A percentile compares a stretch with the other conserved stretches of the same genome.
Evolutionary conservation across 306 rosid species (phyloP).

Genomic region (Lagenaria siceraria): DNA sequence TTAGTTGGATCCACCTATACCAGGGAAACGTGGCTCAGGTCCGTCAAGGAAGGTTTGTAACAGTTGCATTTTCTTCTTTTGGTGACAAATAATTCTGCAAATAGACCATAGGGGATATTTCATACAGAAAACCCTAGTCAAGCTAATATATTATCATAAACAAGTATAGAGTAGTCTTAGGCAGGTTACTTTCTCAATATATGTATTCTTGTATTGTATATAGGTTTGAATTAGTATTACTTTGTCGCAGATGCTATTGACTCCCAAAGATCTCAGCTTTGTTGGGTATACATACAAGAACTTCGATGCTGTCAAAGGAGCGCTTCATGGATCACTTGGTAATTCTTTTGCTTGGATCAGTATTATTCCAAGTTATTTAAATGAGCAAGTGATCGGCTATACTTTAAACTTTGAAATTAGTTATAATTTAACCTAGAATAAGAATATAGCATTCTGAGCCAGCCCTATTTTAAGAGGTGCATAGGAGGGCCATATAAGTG

Average conservation of each 20-base stretch:
- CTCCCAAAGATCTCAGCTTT: slow-evolving; percentile 83
- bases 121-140: background rate
- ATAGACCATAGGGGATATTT: background rate
- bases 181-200: background rate
- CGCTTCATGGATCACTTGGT: slow-evolving; percentile 44
- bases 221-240: background rate
- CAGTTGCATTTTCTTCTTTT: slow-evolving; percentile 7
- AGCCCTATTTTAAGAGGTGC: background rate
- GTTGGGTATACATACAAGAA: slow-evolving; percentile 96
- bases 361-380: background rate
- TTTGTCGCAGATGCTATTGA: slow-evolving; percentile 44
- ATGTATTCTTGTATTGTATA: background rate
- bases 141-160: background rate
- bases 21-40: slow-evolving; percentile 68
- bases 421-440: background rate
- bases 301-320: slow-evolving; percentile 71
- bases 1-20: slow-evolving; percentile 77
- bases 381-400: background rate
- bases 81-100: background rate
- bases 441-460: background rate
- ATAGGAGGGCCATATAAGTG: background rate
- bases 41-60: slow-evolving; percentile 80
- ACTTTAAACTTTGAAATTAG: background rate
- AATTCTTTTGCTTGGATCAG: slow-evolving; percentile 9
- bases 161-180: background rate